phyloP scores from a whole-genome alignment of 768 basidiomycete species.

The Tylopilus sp. region DNA sequence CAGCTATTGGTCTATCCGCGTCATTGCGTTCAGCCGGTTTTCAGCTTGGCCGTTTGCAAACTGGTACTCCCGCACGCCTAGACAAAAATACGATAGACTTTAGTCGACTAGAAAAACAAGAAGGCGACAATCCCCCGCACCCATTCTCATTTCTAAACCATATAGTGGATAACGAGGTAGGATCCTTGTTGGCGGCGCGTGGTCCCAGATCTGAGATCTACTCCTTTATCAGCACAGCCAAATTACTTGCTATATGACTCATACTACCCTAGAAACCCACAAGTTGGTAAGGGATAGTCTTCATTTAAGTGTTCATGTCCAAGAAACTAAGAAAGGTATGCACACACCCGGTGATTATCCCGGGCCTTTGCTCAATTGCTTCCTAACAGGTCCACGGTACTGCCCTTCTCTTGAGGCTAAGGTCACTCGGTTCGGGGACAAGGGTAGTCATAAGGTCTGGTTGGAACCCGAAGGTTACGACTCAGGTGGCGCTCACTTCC shows the following conservation, averaged over 20 bases:
- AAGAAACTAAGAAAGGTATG: slow-evolving; percentile 81
- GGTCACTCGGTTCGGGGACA: slow-evolving; percentile 73
- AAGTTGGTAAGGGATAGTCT: slow-evolving; percentile 71
- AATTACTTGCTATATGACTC: slow-evolving; percentile 67
- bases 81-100: slow-evolving; percentile 71
- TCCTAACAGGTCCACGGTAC: slow-evolving; percentile 71
- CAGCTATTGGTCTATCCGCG: slow-evolving; percentile 70
- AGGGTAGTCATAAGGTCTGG: slow-evolving; percentile 74
- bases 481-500: slow-evolving; percentile 50
- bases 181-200: slow-evolving; percentile 12
- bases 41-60: slow-evolving; percentile 78
- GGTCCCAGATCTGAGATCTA: not conserved
- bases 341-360: not conserved
- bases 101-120: slow-evolving; percentile 53
- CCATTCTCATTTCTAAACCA: slow-evolving; percentile 77
- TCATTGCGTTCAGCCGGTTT: slow-evolving; percentile 77
- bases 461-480: slow-evolving; percentile 92
- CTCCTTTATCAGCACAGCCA: slow-evolving; percentile 59
- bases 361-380: not conserved
- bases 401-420: slow-evolving; percentile 91
- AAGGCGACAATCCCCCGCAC: slow-evolving; percentile 59
- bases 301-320: slow-evolving; percentile 78
- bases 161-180: slow-evolving; percentile 67
- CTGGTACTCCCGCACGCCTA: slow-evolving; percentile 82
- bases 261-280: slow-evolving; percentile 72